Conservation (phyloP, 2,329 filamentous ascomycete species). For the Sodiomyces alkalinus region DNA sequence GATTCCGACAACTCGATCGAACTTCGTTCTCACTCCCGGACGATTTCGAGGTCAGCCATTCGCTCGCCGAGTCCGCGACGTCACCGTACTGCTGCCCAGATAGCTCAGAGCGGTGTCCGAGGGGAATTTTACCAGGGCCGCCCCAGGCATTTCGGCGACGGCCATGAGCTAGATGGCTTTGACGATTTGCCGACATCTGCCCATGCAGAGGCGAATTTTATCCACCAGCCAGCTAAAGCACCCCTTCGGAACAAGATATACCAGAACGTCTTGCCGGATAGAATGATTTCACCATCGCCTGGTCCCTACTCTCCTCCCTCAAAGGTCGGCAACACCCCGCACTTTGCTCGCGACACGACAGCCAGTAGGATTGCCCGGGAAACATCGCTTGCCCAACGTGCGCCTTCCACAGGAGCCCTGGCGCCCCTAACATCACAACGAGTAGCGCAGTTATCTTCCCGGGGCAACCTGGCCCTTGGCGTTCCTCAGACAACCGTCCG, state of each 20-base stretch:
- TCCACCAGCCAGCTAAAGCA: constrained; percentile 66
- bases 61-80: constrained; percentile 46
- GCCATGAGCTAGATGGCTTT: constrained; percentile 81
- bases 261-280: constrained; percentile 38
- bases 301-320: constrained; percentile 40
- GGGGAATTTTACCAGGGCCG: constrained; percentile 18
- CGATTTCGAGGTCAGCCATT: constrained; percentile 41
- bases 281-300: constrained; percentile 36
- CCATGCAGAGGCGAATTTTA: constrained; percentile 64
- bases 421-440: constrained; percentile 40
- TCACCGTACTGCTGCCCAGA: constrained; percentile 17
- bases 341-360: constrained; percentile 49
- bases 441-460: constrained; percentile 34
- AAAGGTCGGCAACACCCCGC: constrained; percentile 37
- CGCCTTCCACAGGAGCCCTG: constrained; percentile 36
- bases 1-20: constrained; percentile 61
- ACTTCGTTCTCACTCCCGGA: constrained; percentile 38
- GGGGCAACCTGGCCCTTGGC: constrained; percentile 29
- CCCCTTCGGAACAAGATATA: constrained; percentile 39
- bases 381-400: constrained; percentile 43
- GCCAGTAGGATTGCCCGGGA: constrained; percentile 51
- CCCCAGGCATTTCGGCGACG: constrained; percentile 71
- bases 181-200: constrained; percentile 87
- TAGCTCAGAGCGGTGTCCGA: constrained; percentile 8
- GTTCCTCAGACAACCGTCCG: constrained; percentile 26